phyloP scores from a whole-genome alignment of 1,284 basidiomycete species.

The Ceratobasidium theobromae region DNA sequence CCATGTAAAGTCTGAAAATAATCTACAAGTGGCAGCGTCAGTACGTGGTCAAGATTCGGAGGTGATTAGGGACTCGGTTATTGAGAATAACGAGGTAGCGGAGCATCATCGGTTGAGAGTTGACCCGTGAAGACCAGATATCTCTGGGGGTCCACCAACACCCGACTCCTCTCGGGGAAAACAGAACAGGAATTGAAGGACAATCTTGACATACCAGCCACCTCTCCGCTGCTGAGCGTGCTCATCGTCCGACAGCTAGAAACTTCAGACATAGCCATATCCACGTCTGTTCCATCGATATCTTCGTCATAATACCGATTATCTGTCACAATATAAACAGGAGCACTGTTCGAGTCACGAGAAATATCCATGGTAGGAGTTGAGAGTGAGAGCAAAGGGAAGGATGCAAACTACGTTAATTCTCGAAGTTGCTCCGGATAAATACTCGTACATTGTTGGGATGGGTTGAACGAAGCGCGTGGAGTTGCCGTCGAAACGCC shows the following conservation, averaged over 20 bases:
- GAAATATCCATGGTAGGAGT: not conserved
- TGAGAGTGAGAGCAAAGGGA: not conserved
- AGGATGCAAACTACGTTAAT: too few species aligned
- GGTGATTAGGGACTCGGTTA: not conserved
- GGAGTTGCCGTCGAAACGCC: too few species aligned
- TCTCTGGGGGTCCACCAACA: too few species aligned
- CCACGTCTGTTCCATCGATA: not conserved
- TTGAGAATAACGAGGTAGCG: too few species aligned
- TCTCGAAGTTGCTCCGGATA: too few species aligned
- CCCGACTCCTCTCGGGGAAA: too few species aligned
- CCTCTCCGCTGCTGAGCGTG: constrained; percentile 12
- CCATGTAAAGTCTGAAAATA: constrained; percentile 5
- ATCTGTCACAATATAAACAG: not conserved
- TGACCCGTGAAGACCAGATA: too few species aligned
- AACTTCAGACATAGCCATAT: not conserved
- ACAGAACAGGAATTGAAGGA: not conserved
- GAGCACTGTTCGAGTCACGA: not conserved
- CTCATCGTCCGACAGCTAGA: constrained; percentile 5
- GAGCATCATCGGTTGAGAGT: too few species aligned
- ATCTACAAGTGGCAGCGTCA: not conserved
- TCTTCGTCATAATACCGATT: not conserved
- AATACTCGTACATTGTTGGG: too few species aligned
- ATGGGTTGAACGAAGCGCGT: too few species aligned
- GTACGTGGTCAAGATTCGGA: not conserved
- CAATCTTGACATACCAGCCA: not conserved